Evolutionary conservation across 768 basidiomycete species (phyloP).

Genomic region (Boletus vinaceobasis): DNA sequence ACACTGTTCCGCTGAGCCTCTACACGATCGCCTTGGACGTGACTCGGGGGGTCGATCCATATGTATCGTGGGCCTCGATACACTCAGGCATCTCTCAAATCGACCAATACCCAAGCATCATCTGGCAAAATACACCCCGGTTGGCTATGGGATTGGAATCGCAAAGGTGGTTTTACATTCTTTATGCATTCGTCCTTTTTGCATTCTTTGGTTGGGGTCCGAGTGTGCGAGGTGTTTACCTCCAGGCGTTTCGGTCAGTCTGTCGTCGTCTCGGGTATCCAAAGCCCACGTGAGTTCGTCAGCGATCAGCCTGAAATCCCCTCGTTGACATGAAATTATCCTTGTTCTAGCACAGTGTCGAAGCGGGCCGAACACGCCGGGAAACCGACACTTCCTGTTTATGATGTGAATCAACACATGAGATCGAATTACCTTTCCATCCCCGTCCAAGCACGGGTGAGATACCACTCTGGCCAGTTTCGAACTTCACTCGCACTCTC

Average conservation of each 20-base stretch:
- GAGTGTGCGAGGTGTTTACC: constrained; percentile 45
- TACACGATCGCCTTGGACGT: constrained; percentile 33
- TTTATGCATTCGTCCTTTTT: constrained; percentile 43
- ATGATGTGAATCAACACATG: background rate
- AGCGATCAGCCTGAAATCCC: too few relatives aligned
- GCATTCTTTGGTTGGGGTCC: constrained; percentile 55
- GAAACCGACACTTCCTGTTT: background rate
- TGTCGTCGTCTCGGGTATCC: background rate
- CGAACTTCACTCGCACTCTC: background rate
- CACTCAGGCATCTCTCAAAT: constrained; percentile 50
- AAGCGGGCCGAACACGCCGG: background rate
- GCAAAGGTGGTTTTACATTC: constrained; percentile 39
- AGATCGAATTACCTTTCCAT: background rate
- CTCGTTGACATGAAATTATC: background rate
- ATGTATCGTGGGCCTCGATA: constrained; percentile 47
- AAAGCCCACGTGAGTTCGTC: background rate
- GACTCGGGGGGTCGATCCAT: constrained; percentile 26
- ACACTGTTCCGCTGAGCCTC: constrained; percentile 38
- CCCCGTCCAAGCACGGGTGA: background rate
- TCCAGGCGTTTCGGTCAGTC: constrained; percentile 12
- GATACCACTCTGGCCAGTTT: background rate
- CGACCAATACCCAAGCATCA: constrained; percentile 29
- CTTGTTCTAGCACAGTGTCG: background rate
- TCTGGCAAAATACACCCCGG: constrained; percentile 35
- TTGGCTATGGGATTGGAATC: constrained; percentile 28